These are phyloP conservation scores for Nitzschia palea DNA, from an alignment of 108 stramenopile species.

Conservation along the genomic window DNA sequence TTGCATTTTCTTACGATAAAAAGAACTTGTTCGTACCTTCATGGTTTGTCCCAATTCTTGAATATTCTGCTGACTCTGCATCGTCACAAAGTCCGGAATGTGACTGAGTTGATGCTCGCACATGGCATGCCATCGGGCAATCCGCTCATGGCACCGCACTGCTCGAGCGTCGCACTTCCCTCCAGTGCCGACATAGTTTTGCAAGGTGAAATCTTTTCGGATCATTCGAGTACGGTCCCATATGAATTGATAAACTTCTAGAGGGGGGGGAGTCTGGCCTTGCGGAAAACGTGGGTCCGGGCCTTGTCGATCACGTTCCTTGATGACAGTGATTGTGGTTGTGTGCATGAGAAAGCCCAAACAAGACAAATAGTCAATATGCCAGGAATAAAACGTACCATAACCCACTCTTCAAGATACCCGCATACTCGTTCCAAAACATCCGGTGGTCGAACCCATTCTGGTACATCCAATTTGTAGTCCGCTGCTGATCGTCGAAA, in stretches of 20 bases:
- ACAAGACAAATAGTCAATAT: no score
- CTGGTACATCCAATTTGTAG: conserved; percentile 85
- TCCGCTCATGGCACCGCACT: conserved; percentile 87
- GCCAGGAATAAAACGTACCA: conserved; percentile 46
- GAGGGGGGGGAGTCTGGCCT: conserved; percentile 52
- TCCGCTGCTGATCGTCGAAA: conserved; percentile 90
- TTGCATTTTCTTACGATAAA: no score
- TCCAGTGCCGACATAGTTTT: conserved; percentile 88
- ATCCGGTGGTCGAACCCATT: conserved; percentile 82
- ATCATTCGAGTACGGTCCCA: conserved; percentile 90
- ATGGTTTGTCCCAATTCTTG: conserved; percentile 88
- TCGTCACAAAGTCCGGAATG: conserved; percentile 74
- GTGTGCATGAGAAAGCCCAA: no score
- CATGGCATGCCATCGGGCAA: conserved; percentile 89
- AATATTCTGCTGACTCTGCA: conserved; percentile 90
- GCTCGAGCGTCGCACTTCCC: conserved; percentile 81
- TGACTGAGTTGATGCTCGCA: conserved; percentile 88
- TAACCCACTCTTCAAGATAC: conserved; percentile 90
- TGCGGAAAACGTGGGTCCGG: conserved; percentile 71
- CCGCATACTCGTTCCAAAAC: conserved; percentile 73
- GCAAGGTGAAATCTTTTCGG: conserved; percentile 87
- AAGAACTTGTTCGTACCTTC: conserved; percentile 53
- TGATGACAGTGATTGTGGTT: no score
- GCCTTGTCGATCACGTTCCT: conserved; percentile 89
- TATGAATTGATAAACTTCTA: conserved; percentile 90